A percentile compares a stretch with the other conserved stretches of the same genome.
phyloP scores from a whole-genome alignment of 495 filamentous ascomycete species.

The Achaetomiella virescens region DNA sequence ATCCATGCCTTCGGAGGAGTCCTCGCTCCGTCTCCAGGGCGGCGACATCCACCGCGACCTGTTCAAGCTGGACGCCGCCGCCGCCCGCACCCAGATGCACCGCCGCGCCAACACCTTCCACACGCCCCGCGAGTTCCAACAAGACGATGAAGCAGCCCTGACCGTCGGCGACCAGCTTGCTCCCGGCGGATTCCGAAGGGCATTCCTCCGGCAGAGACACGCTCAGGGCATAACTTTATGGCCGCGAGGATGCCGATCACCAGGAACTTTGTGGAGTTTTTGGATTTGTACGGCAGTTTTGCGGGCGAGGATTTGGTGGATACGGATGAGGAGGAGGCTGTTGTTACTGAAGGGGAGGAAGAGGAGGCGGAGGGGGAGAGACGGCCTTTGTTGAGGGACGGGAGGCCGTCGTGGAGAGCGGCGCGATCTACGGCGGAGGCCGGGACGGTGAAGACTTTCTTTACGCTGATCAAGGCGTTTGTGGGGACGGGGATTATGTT shows the following conservation, averaged over 20 bases:
- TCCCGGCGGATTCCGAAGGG: conserved; percentile 57
- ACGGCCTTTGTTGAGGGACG: conserved; percentile 49
- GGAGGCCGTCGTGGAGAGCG: conserved; percentile 37
- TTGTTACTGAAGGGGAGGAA: conserved; percentile 38
- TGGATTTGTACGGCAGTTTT: conserved; percentile 64
- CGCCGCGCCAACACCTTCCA: conserved; percentile 56
- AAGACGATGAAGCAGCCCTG: conserved; percentile 20
- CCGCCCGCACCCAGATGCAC: conserved; percentile 40
- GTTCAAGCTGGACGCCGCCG: conserved; percentile 55
- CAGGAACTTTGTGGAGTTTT: conserved; percentile 60
- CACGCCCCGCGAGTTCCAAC: conserved; percentile 27
- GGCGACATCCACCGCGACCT: conserved; percentile 64
- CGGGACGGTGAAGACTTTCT: conserved; percentile 57
- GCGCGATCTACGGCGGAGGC: conserved; percentile 44
- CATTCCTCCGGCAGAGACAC: conserved; percentile 49
- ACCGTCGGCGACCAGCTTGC: conserved; percentile 47
- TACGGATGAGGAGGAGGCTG: conserved; percentile 59
- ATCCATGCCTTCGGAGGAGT: conserved; percentile 36
- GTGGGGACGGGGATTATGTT: conserved; percentile 65
- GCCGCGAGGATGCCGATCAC: conserved; percentile 46
- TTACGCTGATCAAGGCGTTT: conserved; percentile 61
- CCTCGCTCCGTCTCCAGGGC: conserved; percentile 57
- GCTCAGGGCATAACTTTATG: conserved; percentile 31
- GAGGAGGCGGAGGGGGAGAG: conserved; percentile 38
- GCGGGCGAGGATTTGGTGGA: conserved; percentile 66